Base-by-base conservation (phyloP, 306 rosid species). In the Prunus padus region DNA sequence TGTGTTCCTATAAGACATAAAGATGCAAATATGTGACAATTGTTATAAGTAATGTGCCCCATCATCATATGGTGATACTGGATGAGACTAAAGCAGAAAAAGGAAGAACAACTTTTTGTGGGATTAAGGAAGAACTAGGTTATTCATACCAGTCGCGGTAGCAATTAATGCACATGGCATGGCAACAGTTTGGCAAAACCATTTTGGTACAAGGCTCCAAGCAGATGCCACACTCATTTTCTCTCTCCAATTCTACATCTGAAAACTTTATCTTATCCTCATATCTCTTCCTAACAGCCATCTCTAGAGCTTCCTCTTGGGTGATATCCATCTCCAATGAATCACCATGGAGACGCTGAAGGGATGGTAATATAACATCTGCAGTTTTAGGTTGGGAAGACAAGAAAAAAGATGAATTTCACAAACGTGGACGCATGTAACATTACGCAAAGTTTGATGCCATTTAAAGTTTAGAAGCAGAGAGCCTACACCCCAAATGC, bases 171-270 rank as follows among this genome's bases (percentile, higher is more conserved):
- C 97, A 92, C 97, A 92, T 86, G 14, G 93, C 87, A 59, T 92
- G 97, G 77, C 90, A 92, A 82, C 96, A 92, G 57, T 87, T 78
- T 26, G 97, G 97, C 86, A 89, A 82, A 56, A 89, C 91, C 76
- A 92, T 81, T 89, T 88, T 92, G 77, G 91, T 73, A 79, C 89
- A 80, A 18, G 85, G 78, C 86, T 85, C 97, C 71, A 89, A 82
- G 89, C 96, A 89, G 77, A 92, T 88, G 69, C 96, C 93, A 72
- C 97, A 92, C 80, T 92, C 96, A 57, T 85, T 84, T 76, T 88
- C 96, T 81, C 93, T 80, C 37, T 89, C 93, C 59, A 54, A 50
- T 44, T 89, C 90, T 19, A 69, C 30, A 51, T 87, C 85, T 20
- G 69, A 73, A 72, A 46, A 50, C 68, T 73, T 80, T 66, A 72